These are phyloP conservation scores for Schwanniomyces polymorphus DNA, from an alignment of 805 yeast genomes.

Conservation along the genomic window DNA sequence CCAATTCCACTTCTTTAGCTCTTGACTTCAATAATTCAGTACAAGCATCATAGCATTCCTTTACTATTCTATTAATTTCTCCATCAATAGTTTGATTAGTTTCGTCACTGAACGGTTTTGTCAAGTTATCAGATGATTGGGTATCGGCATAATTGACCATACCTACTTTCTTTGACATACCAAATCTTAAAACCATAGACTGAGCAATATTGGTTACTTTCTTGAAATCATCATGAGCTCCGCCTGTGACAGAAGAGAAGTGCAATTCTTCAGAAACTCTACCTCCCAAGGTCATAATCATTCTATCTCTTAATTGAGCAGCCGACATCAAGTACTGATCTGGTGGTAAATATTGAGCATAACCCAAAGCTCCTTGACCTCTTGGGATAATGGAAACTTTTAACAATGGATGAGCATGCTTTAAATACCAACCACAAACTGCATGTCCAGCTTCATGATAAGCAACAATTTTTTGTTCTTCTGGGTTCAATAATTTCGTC, in stretches of 20 bases:
- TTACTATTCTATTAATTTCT: conserved; percentile 78
- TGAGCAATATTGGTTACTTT: conserved; percentile 94
- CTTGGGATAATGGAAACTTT: conserved; percentile 97
- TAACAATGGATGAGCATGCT: conserved; percentile 87
- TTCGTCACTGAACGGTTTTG: conserved; percentile 87
- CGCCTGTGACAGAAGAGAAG: conserved; percentile 89
- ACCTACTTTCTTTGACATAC: conserved; percentile 91
- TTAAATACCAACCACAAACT: conserved; percentile 93
- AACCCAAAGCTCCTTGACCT: conserved; percentile 96
- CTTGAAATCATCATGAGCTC: conserved; percentile 95
- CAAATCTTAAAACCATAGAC: conserved; percentile 87
- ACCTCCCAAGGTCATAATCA: conserved; percentile 98
- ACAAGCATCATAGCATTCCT: conserved; percentile 74
- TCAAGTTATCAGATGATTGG: conserved; percentile 62
- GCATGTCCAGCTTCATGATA: conserved; percentile 99
- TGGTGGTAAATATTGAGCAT: conserved; percentile 95
- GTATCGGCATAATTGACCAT: conserved; percentile 72
- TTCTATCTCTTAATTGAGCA: conserved; percentile 79
- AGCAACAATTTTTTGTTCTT: conserved; percentile 88
- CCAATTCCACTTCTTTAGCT: conserved; percentile 71
- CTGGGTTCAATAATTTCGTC: conserved; percentile 76
- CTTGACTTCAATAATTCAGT: conserved; percentile 65
- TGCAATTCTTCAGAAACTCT: conserved; percentile 94
- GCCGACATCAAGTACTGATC: conserved; percentile 80
- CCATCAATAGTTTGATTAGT: conserved; percentile 79